Evolutionary conservation across 768 basidiomycete genomes (phyloP), one percentile per base, ranked within the genome.

Genomic region (Pulveroboletus sp.): DNA sequence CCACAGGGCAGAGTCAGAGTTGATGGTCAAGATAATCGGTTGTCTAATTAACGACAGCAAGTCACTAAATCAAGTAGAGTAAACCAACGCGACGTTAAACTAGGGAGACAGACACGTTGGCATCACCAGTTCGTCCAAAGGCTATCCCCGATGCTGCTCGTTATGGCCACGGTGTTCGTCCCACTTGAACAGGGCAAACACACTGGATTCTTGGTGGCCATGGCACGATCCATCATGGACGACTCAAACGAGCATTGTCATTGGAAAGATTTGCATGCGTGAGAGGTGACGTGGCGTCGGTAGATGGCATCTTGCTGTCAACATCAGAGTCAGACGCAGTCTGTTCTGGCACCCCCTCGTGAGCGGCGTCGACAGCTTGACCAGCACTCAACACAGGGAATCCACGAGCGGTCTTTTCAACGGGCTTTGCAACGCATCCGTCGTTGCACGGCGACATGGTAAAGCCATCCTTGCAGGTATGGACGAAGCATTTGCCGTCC

Each of bases 401-500:
- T 10, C 18, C 26, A 15, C 51, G 50, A 18, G 47, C 17, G 11
- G 4, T 37, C 26, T 51, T 31, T 18, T 3, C 39, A 10, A 24
- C 2, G n/a, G 26, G 18, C 2, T 18, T 5, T 7, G 44, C 46
- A 28, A 58, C 39, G 35, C 68, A 69, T 5, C 15, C 26, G 10
- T 62, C 46, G 4, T 54, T 24, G 32, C 31, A n/a, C 3, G 37
- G 8, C 27, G 56, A 46, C 14, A 54, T 40, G 3, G 31, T 21
- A 33, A 55, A 69, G 5, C 62, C 67, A 10, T 31, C 15, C 35
- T 47, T 54, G 57, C 70, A 72, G 11, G 46, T 44, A 14, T 56
- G 39, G 21, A 73, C 58, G 26, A 60, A 35, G 55, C 72, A 73
- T 14, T 28, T 28, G 36, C 61, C 51, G 4, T 48, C 43, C 6